Evolutionary conservation across 306 rosid genomes (phyloP), one percentile per base, ranked within the genome.

Genomic region (Benincasa hispida): DNA sequence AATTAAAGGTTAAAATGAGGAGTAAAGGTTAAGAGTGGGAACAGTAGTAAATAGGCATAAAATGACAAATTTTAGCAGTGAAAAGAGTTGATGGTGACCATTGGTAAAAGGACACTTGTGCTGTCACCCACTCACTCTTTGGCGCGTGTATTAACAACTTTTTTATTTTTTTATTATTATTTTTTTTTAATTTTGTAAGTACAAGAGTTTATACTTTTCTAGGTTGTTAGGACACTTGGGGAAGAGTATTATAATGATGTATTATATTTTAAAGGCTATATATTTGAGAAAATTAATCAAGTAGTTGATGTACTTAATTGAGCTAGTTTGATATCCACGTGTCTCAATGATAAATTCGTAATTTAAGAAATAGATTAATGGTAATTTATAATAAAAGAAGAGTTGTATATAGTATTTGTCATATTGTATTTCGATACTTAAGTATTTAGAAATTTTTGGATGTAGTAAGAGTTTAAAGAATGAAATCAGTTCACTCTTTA

Each of bases 41-140:
- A 32, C 21, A 39, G 70, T 76, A 4, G 18, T 15, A 48, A 53
- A 53, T 6, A 53, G 10, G 24, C 22, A 53, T 3, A 53, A 19
- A n/a, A 85, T 88, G 93, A 91, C 97, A 91, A 85, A 85, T 86
- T 86, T 30, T 82, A 88, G 92, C 97, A 91, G 92, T 27, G 79
- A 81, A 69, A 89, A 86, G 89, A 78, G 51, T 80, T 85, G 97
- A 91, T 87, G 85, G 89, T 85, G 96, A 90, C 95, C 91, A 87
- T 80, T 82, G 88, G 81, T 81, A 48, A 37, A 65, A 24, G 73
- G 61, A 35, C 67, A 19, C 1, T 22, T 47, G 45, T 15, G 25
- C 76, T 72, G 76, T 72, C 76, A 72, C 61, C 76, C 76, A 72
- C 61, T 28, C 42, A 50, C 76, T 18, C 45, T 30, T 5, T 28